Conservation (phyloP, 2,329 filamentous ascomycete genomes). For the Macrophomina phaseolina region DNA sequence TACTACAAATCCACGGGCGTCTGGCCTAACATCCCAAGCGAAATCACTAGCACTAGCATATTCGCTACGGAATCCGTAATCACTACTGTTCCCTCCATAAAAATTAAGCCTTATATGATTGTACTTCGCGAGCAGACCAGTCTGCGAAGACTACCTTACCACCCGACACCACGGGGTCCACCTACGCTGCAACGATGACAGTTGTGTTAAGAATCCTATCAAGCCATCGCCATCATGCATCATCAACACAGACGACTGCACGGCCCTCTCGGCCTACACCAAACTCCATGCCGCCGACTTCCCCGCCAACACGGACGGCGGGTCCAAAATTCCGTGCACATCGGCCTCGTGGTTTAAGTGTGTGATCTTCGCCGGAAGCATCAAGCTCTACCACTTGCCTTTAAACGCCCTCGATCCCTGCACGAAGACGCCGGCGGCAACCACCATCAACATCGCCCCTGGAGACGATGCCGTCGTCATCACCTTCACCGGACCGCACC, state of each 20-base stretch:
- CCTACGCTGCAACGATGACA: too few relatives aligned
- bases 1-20: not conserved
- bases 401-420: not conserved
- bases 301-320: not conserved
- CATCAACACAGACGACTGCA: not conserved
- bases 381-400: slow-evolving; percentile 8
- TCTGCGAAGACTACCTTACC: not conserved
- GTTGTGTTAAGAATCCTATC: not conserved
- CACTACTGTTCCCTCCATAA: not conserved
- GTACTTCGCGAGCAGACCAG: not conserved
- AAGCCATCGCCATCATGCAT: not conserved
- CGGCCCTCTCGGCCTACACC: not conserved
- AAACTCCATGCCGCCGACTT: not conserved
- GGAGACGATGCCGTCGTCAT: too few relatives aligned
- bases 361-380: not conserved
- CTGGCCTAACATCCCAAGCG: not conserved
- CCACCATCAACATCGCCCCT: too few relatives aligned
- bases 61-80: not conserved
- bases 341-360: not conserved
- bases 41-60: not conserved
- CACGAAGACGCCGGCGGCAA: not conserved
- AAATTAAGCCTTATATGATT: not conserved
- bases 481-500: too few relatives aligned
- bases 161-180: too few relatives aligned
- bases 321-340: not conserved